Evolutionary conservation across 2,329 filamentous ascomycete species (phyloP).

Genomic region (Pseudopithomyces chartarum): DNA sequence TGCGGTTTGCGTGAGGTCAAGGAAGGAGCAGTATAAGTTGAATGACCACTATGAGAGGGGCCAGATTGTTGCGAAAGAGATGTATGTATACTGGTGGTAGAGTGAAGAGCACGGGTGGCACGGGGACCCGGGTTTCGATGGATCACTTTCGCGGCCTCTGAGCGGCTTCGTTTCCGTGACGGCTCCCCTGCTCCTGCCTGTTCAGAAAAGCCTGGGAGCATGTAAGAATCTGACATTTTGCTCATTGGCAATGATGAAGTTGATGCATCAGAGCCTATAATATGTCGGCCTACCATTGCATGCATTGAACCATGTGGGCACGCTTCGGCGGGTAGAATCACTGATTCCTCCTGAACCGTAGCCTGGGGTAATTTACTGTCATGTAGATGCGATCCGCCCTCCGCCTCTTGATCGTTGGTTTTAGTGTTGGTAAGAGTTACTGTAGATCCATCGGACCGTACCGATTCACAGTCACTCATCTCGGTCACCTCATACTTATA

Average conservation of each 20-base stretch:
- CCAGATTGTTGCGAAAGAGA: not conserved
- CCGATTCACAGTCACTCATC: not conserved
- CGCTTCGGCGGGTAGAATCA: not conserved
- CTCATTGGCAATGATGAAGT: not conserved
- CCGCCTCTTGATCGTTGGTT: not conserved
- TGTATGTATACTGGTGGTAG: not conserved
- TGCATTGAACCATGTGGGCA: not conserved
- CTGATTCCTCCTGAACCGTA: not conserved
- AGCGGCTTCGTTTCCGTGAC: not conserved
- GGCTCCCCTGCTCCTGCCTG: not conserved
- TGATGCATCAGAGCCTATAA: not conserved
- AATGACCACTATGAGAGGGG: constrained; percentile 4
- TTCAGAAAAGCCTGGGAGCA: not conserved
- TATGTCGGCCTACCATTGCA: not conserved
- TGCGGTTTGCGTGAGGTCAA: not conserved
- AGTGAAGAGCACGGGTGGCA: not conserved
- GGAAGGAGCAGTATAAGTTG: not conserved
- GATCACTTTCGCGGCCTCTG: not conserved
- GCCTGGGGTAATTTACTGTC: not conserved
- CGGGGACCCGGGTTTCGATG: no score
- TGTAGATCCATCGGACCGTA: not conserved
- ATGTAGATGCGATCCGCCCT: constrained; percentile 3
- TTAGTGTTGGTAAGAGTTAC: not conserved
- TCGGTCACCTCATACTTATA: constrained; percentile 13
- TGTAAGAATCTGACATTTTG: not conserved